Conservation (phyloP, 2,329 filamentous ascomycete genomes). For the Colletotrichum musicola region DNA sequence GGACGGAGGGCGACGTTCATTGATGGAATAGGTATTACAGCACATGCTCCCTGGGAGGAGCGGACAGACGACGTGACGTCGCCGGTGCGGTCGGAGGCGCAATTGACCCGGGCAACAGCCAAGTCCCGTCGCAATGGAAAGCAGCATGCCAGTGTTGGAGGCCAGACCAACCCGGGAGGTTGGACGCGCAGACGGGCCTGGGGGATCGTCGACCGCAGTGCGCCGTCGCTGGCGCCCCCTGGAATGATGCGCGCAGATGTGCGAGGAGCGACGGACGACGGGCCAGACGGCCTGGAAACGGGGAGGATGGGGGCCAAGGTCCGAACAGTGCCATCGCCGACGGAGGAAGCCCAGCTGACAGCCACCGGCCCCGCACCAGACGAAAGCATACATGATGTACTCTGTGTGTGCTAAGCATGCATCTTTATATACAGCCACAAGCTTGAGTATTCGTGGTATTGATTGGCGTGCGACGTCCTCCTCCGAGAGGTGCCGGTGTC, state of each 20-base stretch:
- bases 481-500: neutral
- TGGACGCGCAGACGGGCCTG: neutral
- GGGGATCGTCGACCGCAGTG: neutral
- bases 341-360: conserved; percentile 20
- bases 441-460: neutral
- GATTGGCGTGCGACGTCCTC: neutral
- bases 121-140: neutral
- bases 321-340: neutral
- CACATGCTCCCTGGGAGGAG: neutral
- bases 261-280: neutral
- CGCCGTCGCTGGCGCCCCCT: neutral
- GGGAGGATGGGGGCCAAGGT: conserved; percentile 16
- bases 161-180: conserved; percentile 10
- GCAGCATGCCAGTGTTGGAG: conserved; percentile 3
- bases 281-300: conserved; percentile 6
- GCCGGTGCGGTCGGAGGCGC: neutral
- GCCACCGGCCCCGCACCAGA: conserved; percentile 16
- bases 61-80: neutral
- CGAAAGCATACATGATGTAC: conserved; percentile 2
- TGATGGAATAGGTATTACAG: neutral
- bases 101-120: neutral
- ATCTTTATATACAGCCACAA: conserved; percentile 1
- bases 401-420: conserved; percentile 2
- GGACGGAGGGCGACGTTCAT: neutral
- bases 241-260: neutral